Conservation (phyloP, 257 asterid genomes). For the Capsicum pubescens region DNA sequence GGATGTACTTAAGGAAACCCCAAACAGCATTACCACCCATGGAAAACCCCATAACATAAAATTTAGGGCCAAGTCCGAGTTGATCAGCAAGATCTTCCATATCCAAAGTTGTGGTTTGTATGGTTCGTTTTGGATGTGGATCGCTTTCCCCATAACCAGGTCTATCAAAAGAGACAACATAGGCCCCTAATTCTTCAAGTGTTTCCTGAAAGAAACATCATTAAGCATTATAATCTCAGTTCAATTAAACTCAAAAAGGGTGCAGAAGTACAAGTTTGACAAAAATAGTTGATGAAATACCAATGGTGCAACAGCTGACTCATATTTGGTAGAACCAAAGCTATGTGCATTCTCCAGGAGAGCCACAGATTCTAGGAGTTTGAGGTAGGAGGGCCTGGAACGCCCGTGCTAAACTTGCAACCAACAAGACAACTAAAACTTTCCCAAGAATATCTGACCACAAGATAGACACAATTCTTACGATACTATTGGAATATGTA, state of each 20-base stretch:
- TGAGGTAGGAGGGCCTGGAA: too few species aligned
- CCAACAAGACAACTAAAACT: constrained; percentile 46
- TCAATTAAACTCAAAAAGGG: not conserved
- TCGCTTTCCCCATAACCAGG: too few species aligned
- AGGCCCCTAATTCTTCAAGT: constrained; percentile 61
- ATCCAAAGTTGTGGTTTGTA: too few species aligned
- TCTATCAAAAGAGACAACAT: too few species aligned
- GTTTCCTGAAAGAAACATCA: constrained; percentile 45
- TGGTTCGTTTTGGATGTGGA: too few species aligned
- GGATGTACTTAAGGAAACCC: too few species aligned
- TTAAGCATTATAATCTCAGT: not conserved
- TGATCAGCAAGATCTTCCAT: too few species aligned
- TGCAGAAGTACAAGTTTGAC: not conserved
- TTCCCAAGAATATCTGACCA: constrained; percentile 62
- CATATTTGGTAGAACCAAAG: constrained; percentile 62
- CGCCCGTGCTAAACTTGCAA: constrained; percentile 65
- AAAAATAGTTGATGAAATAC: constrained; percentile 41
- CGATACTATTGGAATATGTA: not conserved
- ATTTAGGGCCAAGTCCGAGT: too few species aligned
- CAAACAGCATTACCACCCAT: too few species aligned
- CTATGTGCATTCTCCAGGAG: too few species aligned
- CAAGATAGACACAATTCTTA: not conserved
- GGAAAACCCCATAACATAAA: too few species aligned
- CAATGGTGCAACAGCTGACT: constrained; percentile 56
- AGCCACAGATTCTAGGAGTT: too few species aligned